A percentile compares a stretch with the other conserved stretches of the same genome.
Conservation (phyloP, 768 basidiomycete species). For the Chiua virens region DNA sequence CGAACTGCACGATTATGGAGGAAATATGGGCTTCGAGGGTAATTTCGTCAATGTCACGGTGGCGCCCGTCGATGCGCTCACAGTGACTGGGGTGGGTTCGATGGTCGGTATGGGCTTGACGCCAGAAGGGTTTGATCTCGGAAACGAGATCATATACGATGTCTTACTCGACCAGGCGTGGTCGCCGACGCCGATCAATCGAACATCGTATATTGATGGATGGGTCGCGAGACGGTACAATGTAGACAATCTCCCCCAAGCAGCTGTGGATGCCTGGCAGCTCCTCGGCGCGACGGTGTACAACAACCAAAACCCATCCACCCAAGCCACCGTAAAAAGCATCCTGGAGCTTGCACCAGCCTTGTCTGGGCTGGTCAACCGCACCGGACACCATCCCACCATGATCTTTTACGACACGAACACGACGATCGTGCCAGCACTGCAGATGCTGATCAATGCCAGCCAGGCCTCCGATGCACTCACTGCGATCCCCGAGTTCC, state of each 20-base stretch:
- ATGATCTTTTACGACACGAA: slow-evolving; percentile 38
- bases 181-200: slow-evolving; percentile 35
- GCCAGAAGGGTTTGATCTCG: slow-evolving; percentile 38
- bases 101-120: slow-evolving; percentile 42
- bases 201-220: slow-evolving; percentile 30
- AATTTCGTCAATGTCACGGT: slow-evolving; percentile 36
- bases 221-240: slow-evolving; percentile 39
- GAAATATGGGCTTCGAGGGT: slow-evolving; percentile 39
- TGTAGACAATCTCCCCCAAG: slow-evolving; percentile 24
- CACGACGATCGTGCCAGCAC: slow-evolving; percentile 69
- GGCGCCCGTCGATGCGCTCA: slow-evolving; percentile 33
- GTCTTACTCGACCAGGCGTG: slow-evolving; percentile 43
- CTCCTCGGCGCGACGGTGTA: slow-evolving; percentile 40
- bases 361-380: slow-evolving; percentile 33
- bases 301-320: slow-evolving; percentile 33
- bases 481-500: slow-evolving; percentile 32
- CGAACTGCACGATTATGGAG: slow-evolving; percentile 40
- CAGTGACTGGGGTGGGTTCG: slow-evolving; percentile 24
- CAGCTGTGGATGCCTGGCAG: slow-evolving; percentile 35
- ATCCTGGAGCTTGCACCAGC: slow-evolving; percentile 39
- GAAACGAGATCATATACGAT: slow-evolving; percentile 45
- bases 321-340: slow-evolving; percentile 38
- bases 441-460: slow-evolving; percentile 61
- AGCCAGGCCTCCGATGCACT: slow-evolving; percentile 19
- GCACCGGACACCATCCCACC: slow-evolving; percentile 34